Conservation (phyloP, 176 grass and related monocot species). For the Aegilops speltoides region DNA sequence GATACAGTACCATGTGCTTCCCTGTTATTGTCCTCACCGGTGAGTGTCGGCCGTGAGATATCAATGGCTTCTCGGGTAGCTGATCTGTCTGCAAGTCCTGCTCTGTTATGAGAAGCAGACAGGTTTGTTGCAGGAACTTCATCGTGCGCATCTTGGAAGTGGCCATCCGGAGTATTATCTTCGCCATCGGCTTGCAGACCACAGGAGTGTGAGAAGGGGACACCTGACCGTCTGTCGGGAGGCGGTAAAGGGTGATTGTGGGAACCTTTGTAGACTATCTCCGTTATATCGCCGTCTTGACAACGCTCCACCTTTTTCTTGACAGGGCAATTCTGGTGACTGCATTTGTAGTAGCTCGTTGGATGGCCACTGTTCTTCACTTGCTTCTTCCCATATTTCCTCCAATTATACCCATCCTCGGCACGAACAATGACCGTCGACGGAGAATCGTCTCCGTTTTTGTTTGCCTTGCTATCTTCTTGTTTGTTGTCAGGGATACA, state of each 20-base stretch:
- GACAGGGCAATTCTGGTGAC: constrained; percentile 52
- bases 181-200: constrained; percentile 26
- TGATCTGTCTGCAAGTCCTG: constrained; percentile 25
- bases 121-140: constrained; percentile 44
- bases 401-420: constrained; percentile 93
- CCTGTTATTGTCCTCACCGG: constrained; percentile 50
- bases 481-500: constrained; percentile 10
- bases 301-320: constrained; percentile 83
- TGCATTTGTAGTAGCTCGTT: constrained; percentile 89
- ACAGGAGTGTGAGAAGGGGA: not conserved
- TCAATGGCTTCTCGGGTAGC: constrained; percentile 41
- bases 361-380: constrained; percentile 68
- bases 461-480: constrained; percentile 30
- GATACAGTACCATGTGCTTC: constrained; percentile 34
- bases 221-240: constrained; percentile 18
- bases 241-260: constrained; percentile 71
- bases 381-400: constrained; percentile 87
- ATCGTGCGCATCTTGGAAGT: constrained; percentile 39
- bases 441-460: constrained; percentile 40
- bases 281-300: constrained; percentile 64
- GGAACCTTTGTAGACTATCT: constrained; percentile 85
- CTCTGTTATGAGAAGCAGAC: constrained; percentile 19
- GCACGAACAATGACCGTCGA: constrained; percentile 6
- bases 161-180: constrained; percentile 33
- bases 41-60: constrained; percentile 49